Base-by-base conservation (phyloP, 1,139 yeast genomes). In the Geotrichum klebahnii region DNA sequence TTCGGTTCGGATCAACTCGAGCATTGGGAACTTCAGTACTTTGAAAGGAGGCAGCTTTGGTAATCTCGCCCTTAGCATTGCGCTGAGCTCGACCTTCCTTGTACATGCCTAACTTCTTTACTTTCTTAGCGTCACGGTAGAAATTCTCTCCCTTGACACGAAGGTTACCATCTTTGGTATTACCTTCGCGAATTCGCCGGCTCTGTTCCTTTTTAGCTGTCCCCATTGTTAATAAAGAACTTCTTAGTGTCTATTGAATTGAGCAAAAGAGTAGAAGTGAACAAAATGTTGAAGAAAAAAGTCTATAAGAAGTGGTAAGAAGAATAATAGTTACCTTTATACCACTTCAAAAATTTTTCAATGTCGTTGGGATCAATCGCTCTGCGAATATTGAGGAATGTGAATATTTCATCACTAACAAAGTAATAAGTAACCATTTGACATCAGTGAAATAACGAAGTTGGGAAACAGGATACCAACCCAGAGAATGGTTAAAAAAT, bases 81-180 rank as follows among this genome's bases (percentile, higher is more conserved):
- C 96, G 78, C 47, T 78, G 80, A 35, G 97, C 95, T 60, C 86
- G 78, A 50, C 97, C 97, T 51, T 84, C 81, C 64, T 86, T 92
- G 73, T 89, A 90, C 97, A 92, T 90, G 65, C 81, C 85, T 63
- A 92, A 76, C 67, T 81, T 89, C 69, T 86, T 84, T 53, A 90
- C 96, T 66, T 87, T 86, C 66, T 88, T 88, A 52, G 96, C 94
- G 78, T 92, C 97, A 61, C 74, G 64, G 74, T 92, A 92, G 72
- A 92, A 92, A 73, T 92, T 92, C 70, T 92, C 98, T 61, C 98
- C 98, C 69, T 92, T 92, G 48, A 88, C 95, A 56, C 95, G 82
- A 55, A 92, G 78, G 65, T 92, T 90, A 34, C 96, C 97, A 67
- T 85, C 96, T 65, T 87, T 79, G 62, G 82, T 76, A 62, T 84